These are phyloP conservation scores for Diplosphaera chodatii DNA, from an alignment of 139 green algal species.

Conservation along the genomic window DNA sequence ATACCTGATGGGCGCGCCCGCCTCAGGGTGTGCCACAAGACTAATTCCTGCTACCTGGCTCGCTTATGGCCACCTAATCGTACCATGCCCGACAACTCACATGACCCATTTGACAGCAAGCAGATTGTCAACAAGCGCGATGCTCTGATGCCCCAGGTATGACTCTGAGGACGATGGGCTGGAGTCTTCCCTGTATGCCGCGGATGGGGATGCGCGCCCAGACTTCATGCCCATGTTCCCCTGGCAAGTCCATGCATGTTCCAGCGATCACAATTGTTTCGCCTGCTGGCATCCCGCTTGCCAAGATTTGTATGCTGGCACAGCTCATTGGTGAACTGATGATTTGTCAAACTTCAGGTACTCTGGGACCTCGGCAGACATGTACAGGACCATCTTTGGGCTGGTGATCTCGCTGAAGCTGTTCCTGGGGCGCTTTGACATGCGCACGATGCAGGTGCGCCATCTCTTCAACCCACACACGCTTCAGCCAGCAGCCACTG, in stretches of 20 bases:
- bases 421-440: slow-evolving; percentile 87
- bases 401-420: slow-evolving; percentile 78
- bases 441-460: slow-evolving; percentile 73
- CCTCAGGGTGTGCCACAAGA: neutral
- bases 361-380: slow-evolving; percentile 75
- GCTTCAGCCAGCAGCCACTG: no score
- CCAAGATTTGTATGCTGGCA: no score
- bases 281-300: no score
- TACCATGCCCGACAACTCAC: no score
- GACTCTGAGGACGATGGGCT: neutral
- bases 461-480: no score
- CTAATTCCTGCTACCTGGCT: no score
- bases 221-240: slow-evolving; percentile 83
- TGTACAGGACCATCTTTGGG: slow-evolving; percentile 80
- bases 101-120: no score
- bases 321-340: no score
- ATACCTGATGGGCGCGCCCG: neutral
- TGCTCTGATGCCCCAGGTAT: neutral
- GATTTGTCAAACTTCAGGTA: no score
- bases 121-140: no score
- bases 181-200: neutral
- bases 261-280: no score
- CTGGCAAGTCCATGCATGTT: slow-evolving; percentile 34
- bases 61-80: no score
- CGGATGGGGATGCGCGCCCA: slow-evolving; percentile 22